Evolutionary conservation across 1,284 basidiomycete genomes (phyloP), one percentile per base, ranked within the genome.

Genomic region (Lentinula novae-zelandiae): DNA sequence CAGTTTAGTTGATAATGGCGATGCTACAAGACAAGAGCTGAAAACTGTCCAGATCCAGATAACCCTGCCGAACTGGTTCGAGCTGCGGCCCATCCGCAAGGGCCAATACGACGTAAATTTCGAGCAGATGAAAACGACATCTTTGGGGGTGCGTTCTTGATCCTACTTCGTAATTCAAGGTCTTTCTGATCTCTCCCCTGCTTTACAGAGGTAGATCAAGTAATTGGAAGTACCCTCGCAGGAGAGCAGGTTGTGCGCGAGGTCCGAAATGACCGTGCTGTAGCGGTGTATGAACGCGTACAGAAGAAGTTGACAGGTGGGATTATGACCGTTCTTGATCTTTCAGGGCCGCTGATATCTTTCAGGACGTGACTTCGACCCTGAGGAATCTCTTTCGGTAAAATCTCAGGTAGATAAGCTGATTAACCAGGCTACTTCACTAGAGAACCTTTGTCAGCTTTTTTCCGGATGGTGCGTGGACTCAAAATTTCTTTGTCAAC

Each of bases 361-460:
- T 57, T 51, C 61, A 90, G 94, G 95, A 39, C 87, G 88, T 62
- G 95, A 97, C 71, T 97, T 97, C 78, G 90, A 95, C 70, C 90
- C 93, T 0, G 88, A 92, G 9, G 77, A 85, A 52, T 78, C 82
- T 2, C 79, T 98, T 58, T 78, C 81, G 31, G 90, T 96, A 27
- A 78, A 82, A 52, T 82, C 81, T 17, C 95, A 98, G 73, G 94
- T 96, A 20, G 92, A 95, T 70, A 91, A 91, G 71, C 80, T 98
- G 57, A 97, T 98, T 65, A 81, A 86, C 63, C 93, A 97, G 72
- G 93, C 95, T 6, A 96, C 92, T 5, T 89, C 90, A 10, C 78
- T 96, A 52, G 95, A 97, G 74, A 96, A 97, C 72, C 83, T 98
- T 2, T 96, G 94, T 73, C 94, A 96, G 70, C 95, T 93, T 68